Base-by-base conservation (phyloP, 2,329 filamentous ascomycete species). In the Clonostachys rosea region DNA sequence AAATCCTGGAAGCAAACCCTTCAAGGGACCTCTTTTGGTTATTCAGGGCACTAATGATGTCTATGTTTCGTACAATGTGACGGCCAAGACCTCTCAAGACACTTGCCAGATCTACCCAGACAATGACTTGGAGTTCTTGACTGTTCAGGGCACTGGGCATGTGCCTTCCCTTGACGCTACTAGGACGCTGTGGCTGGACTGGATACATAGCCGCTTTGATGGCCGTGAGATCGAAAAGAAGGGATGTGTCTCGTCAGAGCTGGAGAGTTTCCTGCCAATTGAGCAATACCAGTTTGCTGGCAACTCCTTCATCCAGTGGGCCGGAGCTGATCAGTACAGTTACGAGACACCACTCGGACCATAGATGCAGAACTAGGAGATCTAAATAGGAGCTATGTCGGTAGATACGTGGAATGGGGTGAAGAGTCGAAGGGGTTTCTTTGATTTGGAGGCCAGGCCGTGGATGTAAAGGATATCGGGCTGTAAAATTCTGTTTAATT, bases 1-100 rank as follows among this genome's bases (percentile, higher is more conserved):
- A n/a, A 52, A 55, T 30, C 59, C 56, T 9, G 65, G 66, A 2
- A 50, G 58, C 2, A 58, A 53, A 30, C 49, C 54, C 3, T 61
- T 68, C 40, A 52, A 53, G 13, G 66, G 64, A 0, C 67, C 65
- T 2, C 42, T 71, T 44, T 52, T 70, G 1, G 62, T 70, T 2
- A 13, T 68, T 1, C 64, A 67, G 46, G 67, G 65, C 9, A 56
- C 56, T 1, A 47, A 45, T 6, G 61, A 65, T 24, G 6, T 40
- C 3, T 55, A 53, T n/a, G 44, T 60, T 5, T 37, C 45, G 1
- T 50, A 47, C 36, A 34, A 48, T 5, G 33, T 43, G 14, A 51
- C 49, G 7, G 12, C 12, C 1, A 17, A 34, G n/a, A 42, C 51
- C 1, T 55, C 56, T 1, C 35, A 51, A 3, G 49, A 49, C 6